Base-by-base conservation (phyloP, 2,329 filamentous ascomycete species). In the Fusarium torreyae region DNA sequence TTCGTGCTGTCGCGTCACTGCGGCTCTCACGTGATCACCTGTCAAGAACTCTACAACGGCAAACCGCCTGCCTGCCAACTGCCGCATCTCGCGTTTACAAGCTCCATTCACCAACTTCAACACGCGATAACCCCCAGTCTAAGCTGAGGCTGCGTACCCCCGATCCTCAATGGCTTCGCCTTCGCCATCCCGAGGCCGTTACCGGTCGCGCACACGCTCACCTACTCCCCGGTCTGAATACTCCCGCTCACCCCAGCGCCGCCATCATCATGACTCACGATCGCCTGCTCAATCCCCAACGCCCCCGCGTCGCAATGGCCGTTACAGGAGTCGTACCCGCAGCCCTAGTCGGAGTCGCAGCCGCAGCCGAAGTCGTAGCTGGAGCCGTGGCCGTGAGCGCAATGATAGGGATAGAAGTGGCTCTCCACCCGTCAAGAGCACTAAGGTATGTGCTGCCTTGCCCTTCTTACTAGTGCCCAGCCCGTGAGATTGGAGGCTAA, bases 391-490 rank as follows among this genome's bases (percentile, higher is more conserved):
- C 59, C 76, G 77, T 36, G 78, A 75, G 43, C 79, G 80, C 50
- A 76, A 76, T 24, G 80, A 77, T 57, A 74, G 80, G 39, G 79
- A 77, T n/a, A 74, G 76, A 20, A 82, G 81, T 70, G 75, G 72
- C 46, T 79, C 76, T 39, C 82, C 84, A 9, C 73, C 76, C 5
- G 57, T 77, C 7, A 82, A 79, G 69, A 87, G 85, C 71, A 88
- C 87, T 53, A 89, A 89, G 82, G 87, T 85, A 68, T 54, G 78
- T 70, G 45, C 36, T 20, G 28, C n/a, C 15, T 53, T 33, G 24
- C 17, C 45, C 34, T 26, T 6, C 26, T 20, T 31, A 26, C 28
- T 22, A 15, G 39, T 40, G 17, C 9, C 10, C 14, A 44, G 28
- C 18, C 7, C 39, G n/a, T 18, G 14, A n/a, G 22, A 33, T 22